A percentile compares a stretch with the other conserved stretches of the same genome.
phyloP scores from a whole-genome alignment of 495 filamentous ascomycete species.

The Penicillium robsamsonii region DNA sequence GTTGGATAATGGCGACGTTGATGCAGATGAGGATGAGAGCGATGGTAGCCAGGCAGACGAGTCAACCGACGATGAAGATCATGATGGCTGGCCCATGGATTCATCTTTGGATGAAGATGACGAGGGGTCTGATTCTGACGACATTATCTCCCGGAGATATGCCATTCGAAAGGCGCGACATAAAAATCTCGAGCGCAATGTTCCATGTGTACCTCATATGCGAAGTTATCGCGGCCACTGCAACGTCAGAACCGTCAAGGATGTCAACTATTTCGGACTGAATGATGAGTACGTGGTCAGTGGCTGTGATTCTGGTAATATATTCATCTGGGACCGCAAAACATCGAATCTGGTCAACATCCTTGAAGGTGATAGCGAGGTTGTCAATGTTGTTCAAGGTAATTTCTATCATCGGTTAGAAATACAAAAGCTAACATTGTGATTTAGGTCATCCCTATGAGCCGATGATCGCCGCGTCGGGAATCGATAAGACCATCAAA shows the following conservation, averaged over 20 bases:
- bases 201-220: slow-evolving; percentile 58
- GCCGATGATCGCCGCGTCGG: slow-evolving; percentile 65
- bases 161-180: slow-evolving; percentile 33
- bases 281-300: slow-evolving; percentile 75
- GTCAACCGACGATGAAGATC: slow-evolving; percentile 16
- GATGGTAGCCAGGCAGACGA: slow-evolving; percentile 18
- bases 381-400: slow-evolving; percentile 73
- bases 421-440: neutral
- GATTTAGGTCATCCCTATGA: slow-evolving; percentile 64
- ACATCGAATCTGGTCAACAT: slow-evolving; percentile 64
- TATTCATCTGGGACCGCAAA: slow-evolving; percentile 72
- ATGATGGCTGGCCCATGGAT: neutral
- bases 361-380: slow-evolving; percentile 67
- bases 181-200: slow-evolving; percentile 51
- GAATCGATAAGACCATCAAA: slow-evolving; percentile 75
- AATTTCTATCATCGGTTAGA: neutral
- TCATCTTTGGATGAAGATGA: slow-evolving; percentile 24
- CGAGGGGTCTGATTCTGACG: slow-evolving; percentile 30
- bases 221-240: slow-evolving; percentile 64
- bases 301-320: slow-evolving; percentile 65
- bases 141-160: slow-evolving; percentile 24
- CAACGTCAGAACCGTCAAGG: slow-evolving; percentile 73
- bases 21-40: slow-evolving; percentile 27
- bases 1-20: slow-evolving; percentile 25
- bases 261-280: slow-evolving; percentile 70